Evolutionary conservation across 805 yeast species (phyloP).

Genomic region (Diddensiella caesifluorescens): DNA sequence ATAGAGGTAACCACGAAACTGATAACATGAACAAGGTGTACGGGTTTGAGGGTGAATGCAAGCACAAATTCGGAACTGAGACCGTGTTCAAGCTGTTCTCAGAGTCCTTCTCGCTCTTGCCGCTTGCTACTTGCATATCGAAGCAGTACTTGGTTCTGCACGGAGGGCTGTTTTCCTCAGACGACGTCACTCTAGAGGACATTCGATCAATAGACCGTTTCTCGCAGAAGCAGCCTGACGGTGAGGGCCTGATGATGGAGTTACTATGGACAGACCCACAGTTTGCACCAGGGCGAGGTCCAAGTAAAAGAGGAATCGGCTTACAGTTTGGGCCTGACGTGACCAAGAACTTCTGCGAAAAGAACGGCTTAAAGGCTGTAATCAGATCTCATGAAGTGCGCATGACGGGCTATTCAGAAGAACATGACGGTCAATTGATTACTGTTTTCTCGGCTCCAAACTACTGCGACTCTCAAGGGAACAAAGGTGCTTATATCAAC

Average conservation of each 20-base stretch:
- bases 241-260: conserved; percentile 93
- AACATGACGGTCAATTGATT: conserved; percentile 78
- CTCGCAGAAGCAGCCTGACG: conserved; percentile 70
- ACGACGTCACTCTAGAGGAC: conserved; percentile 64
- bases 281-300: conserved; percentile 65
- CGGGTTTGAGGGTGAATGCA: conserved; percentile 95
- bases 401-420: conserved; percentile 82
- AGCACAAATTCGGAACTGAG: conserved; percentile 70
- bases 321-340: conserved; percentile 96
- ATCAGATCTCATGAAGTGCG: conserved; percentile 95
- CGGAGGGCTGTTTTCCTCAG: conserved; percentile 88
- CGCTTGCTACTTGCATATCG: conserved; percentile 79
- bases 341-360: conserved; percentile 69
- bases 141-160: conserved; percentile 82
- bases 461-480: conserved; percentile 90
- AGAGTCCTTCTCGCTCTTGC: conserved; percentile 79
- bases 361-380: conserved; percentile 67
- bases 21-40: conserved; percentile 94
- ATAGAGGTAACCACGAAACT: conserved; percentile 96
- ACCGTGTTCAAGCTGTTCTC: conserved; percentile 76
- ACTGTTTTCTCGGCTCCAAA: conserved; percentile 99
- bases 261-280: conserved; percentile 98
- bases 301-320: conserved; percentile 92
- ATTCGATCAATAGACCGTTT: conserved; percentile 68
- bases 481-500: conserved; percentile 84